Conservation (phyloP, 495 filamentous ascomycete genomes). For the Penicillium verhagenii region DNA sequence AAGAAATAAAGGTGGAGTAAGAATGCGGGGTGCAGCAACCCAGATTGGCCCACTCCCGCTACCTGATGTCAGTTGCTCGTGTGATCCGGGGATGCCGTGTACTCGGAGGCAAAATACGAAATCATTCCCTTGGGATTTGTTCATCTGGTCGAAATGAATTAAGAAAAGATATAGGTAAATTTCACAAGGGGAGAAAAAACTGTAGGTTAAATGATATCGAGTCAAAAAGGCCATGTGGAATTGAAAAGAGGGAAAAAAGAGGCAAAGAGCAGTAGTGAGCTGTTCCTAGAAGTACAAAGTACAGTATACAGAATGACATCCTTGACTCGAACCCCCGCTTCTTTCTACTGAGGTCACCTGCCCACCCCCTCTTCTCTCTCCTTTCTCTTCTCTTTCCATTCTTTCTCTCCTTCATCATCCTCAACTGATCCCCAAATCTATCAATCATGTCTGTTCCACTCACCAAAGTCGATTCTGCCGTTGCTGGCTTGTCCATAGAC, state of each 20-base stretch:
- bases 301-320: conserved; percentile 23
- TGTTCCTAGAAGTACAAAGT: neutral
- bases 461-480: conserved; percentile 83
- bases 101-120: neutral
- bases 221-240: no score
- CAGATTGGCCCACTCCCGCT: conserved; percentile 26
- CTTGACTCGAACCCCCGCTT: conserved; percentile 24
- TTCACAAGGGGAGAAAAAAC: no score
- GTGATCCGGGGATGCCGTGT: conserved; percentile 29
- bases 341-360: conserved; percentile 37
- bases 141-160: neutral
- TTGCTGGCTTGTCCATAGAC: conserved; percentile 70
- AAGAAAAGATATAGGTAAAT: neutral
- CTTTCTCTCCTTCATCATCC: conserved; percentile 14
- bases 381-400: conserved; percentile 20
- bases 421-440: conserved; percentile 14
- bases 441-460: conserved; percentile 66
- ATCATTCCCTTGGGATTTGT: neutral
- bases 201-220: no score
- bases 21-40: conserved; percentile 47
- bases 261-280: neutral
- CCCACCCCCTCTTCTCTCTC: conserved; percentile 25
- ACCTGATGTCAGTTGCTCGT: conserved; percentile 39
- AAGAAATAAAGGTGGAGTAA: conserved; percentile 29
- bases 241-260: neutral